Conservation (phyloP, 2,329 filamentous ascomycete species). For the Fusarium albidum region DNA sequence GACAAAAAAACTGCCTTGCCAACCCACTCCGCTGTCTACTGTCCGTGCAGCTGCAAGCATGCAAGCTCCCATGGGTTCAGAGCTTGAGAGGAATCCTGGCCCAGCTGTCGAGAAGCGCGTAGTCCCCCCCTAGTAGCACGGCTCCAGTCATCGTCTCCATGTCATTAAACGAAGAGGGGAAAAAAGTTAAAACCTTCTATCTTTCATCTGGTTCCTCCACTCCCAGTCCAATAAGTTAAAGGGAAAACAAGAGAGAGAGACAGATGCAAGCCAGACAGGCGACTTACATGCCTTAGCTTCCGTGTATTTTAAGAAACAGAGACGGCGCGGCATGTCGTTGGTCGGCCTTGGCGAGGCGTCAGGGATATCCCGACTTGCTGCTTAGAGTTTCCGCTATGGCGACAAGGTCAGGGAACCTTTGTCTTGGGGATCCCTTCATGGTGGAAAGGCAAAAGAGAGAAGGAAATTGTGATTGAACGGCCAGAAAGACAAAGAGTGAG, state of each 20-base stretch:
- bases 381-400: constrained; percentile 30
- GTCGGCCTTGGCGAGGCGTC: constrained; percentile 8
- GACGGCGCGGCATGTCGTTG: constrained; percentile 11
- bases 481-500: background rate
- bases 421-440: constrained; percentile 11
- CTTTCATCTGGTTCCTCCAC: too few species aligned
- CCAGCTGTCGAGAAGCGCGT: constrained; percentile 4
- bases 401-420: constrained; percentile 28
- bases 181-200: too few species aligned
- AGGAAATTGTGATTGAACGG: constrained; percentile 10
- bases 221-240: too few species aligned
- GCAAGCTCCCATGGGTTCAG: background rate
- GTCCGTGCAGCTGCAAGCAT: background rate
- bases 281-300: constrained; percentile 18
- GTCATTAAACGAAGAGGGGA: constrained; percentile 7
- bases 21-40: constrained; percentile 1
- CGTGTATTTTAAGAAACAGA: constrained; percentile 29
- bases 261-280: constrained; percentile 3
- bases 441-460: background rate
- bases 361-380: constrained; percentile 14
- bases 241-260: background rate
- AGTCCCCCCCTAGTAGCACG: too few species aligned
- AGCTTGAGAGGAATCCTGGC: constrained; percentile 7
- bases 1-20: constrained; percentile 14
- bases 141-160: constrained; percentile 4